These are phyloP conservation scores for Microdochium bolleyi DNA, from an alignment of 2,329 filamentous ascomycete genomes.

Conservation along the genomic window DNA sequence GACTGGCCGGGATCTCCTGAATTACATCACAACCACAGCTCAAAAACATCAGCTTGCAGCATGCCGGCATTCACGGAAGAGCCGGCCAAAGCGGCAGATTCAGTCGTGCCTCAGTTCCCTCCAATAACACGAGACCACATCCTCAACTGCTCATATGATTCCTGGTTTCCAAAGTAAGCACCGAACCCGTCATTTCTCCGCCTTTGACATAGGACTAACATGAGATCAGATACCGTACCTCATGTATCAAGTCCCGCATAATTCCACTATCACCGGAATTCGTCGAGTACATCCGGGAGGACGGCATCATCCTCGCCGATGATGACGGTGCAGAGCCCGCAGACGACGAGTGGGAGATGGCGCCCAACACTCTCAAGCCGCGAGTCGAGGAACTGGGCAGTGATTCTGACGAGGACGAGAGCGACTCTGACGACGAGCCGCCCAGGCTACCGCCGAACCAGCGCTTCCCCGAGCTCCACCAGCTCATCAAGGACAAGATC, in stretches of 20 bases:
- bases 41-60: neutral
- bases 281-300: slow-evolving; percentile 78
- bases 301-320: slow-evolving; percentile 82
- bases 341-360: slow-evolving; percentile 46
- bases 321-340: slow-evolving; percentile 44
- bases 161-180: slow-evolving; percentile 71
- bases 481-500: slow-evolving; percentile 69
- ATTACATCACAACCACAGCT: neutral
- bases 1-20: neutral
- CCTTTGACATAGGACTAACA: slow-evolving; percentile 4
- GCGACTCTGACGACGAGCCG: slow-evolving; percentile 36
- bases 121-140: slow-evolving; percentile 82
- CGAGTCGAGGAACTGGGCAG: slow-evolving; percentile 24
- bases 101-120: slow-evolving; percentile 48
- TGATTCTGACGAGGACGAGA: slow-evolving; percentile 35
- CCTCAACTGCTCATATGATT: slow-evolving; percentile 87
- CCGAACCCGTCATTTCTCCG: neutral
- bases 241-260: slow-evolving; percentile 79
- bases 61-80: slow-evolving; percentile 18
- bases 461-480: slow-evolving; percentile 65
- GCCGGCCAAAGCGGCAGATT: slow-evolving; percentile 6
- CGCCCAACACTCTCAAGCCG: slow-evolving; percentile 22
- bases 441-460: slow-evolving; percentile 40
- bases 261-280: slow-evolving; percentile 71
- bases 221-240: slow-evolving; percentile 57